Conservation (phyloP, 1,139 yeast genomes). For the Kodamaea plutei region DNA sequence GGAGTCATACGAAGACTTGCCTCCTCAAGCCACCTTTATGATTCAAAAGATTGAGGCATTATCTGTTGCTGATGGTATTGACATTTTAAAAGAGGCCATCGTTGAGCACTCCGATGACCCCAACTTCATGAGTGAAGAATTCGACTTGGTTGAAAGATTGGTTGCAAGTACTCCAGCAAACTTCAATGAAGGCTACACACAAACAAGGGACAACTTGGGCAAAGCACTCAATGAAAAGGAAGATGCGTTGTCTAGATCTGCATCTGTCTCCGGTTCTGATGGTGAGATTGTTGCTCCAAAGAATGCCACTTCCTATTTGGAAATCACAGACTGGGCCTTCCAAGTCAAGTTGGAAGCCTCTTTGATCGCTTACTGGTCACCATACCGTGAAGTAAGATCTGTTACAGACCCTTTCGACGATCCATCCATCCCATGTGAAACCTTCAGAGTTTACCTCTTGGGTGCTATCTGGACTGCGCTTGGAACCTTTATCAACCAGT, state of each 20-base stretch:
- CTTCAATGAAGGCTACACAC: too few relatives aligned
- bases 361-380: conserved; percentile 50
- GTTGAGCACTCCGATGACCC: conserved; percentile 21
- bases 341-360: conserved; percentile 17
- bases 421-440: conserved; percentile 46
- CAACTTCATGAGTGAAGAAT: conserved; percentile 18
- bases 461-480: conserved; percentile 54
- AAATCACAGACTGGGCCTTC: conserved; percentile 13
- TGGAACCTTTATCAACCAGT: conserved; percentile 55
- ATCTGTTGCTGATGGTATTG: conserved; percentile 15
- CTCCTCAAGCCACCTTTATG: conserved; percentile 21
- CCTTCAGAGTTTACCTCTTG: conserved; percentile 52
- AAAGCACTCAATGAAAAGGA: too few relatives aligned
- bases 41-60: conserved; percentile 19
- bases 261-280: too few relatives aligned
- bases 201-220: too few relatives aligned
- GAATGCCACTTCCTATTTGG: too few relatives aligned
- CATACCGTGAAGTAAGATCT: conserved; percentile 63
- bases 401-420: conserved; percentile 53
- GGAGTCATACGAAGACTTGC: conserved; percentile 26
- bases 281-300: background rate
- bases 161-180: conserved; percentile 6
- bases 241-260: too few relatives aligned
- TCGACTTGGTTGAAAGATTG: conserved; percentile 12
- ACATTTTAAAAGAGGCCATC: conserved; percentile 17